These are phyloP conservation scores for Circinella umbellata DNA, from an alignment of 371 early-diverging fungal genomes.

Conservation along the genomic window DNA sequence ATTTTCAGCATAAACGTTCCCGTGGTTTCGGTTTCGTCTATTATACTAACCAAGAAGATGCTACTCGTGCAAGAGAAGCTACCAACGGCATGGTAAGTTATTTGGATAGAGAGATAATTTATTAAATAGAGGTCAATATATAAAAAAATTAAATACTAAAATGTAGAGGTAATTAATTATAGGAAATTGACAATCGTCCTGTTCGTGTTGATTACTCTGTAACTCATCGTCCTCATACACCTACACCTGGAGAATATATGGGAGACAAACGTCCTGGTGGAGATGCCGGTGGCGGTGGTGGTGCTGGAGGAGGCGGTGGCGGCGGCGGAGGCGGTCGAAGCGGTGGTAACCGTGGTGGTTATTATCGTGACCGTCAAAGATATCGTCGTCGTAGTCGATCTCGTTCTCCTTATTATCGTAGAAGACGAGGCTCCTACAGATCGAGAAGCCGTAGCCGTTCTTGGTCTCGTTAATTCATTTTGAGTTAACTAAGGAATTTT, in stretches of 20 bases:
- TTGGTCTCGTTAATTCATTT: constrained; percentile 30
- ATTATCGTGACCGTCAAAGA: constrained; percentile 11
- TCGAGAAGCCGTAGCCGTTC: constrained; percentile 44
- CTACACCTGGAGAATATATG: constrained; percentile 74
- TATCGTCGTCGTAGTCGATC: constrained; percentile 23
- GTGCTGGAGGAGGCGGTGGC: not conserved
- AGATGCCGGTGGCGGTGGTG: constrained; percentile 13
- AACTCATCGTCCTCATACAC: constrained; percentile 65
- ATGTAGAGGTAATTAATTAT: not conserved
- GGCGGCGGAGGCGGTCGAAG: not conserved
- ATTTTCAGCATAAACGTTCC: constrained; percentile 42
- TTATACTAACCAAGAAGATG: constrained; percentile 77
- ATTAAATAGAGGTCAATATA: too few species aligned
- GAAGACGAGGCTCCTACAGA: constrained; percentile 33
- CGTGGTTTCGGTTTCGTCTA: constrained; percentile 88
- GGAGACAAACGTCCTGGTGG: constrained; percentile 47
- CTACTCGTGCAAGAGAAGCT: constrained; percentile 76
- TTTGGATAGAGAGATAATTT: not conserved
- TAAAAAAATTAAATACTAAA: too few species aligned
- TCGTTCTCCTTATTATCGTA: constrained; percentile 22
- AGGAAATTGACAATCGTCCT: constrained; percentile 69
- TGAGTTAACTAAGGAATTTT: too few species aligned
- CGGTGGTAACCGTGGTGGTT: constrained; percentile 1
- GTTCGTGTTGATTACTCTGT: constrained; percentile 81
- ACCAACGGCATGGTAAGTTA: constrained; percentile 32